Conservation (phyloP, 768 basidiomycete species). For the Lentinula lateritia region DNA sequence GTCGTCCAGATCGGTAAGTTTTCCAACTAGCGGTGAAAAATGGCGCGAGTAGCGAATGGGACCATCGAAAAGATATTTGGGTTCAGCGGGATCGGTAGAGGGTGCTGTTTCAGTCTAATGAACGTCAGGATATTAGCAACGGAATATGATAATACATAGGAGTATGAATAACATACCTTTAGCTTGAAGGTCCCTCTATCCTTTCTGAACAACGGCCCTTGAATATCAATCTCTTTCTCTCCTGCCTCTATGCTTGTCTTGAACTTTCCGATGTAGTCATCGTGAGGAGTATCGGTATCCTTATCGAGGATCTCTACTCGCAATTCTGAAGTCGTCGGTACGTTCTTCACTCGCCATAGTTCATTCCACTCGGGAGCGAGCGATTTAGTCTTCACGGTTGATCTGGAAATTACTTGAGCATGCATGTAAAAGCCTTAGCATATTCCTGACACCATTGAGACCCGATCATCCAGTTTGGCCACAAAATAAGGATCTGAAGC, state of each 20-base stretch:
- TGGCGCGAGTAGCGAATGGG: constrained; percentile 70
- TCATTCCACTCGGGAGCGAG: constrained; percentile 73
- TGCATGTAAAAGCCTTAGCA: background rate
- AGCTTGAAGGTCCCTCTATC: constrained; percentile 63
- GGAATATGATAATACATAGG: background rate
- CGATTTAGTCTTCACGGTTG: constrained; percentile 54
- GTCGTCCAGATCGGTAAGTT: constrained; percentile 55
- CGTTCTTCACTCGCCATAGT: constrained; percentile 66
- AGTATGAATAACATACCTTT: constrained; percentile 36
- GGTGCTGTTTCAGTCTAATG: constrained; percentile 51
- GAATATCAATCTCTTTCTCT: constrained; percentile 59
- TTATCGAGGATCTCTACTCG: constrained; percentile 65
- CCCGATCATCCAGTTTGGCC: constrained; percentile 55
- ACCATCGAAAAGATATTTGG: constrained; percentile 66
- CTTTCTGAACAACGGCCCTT: constrained; percentile 43
- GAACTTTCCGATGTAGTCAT: constrained; percentile 65
- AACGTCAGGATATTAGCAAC: background rate
- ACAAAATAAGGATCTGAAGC: constrained; percentile 69
- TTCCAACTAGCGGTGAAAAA: constrained; percentile 65
- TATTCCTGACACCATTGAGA: constrained; percentile 56
- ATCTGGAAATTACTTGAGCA: constrained; percentile 33
- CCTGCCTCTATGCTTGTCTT: constrained; percentile 48
- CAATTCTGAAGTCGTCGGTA: constrained; percentile 57
- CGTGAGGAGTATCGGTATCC: constrained; percentile 49
- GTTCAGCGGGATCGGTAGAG: constrained; percentile 33